Percentiles rank a stretch among this genome's conserved stretches.
Conservation (phyloP, 345 rosid species). For the Arabidopsis suecica region DNA sequence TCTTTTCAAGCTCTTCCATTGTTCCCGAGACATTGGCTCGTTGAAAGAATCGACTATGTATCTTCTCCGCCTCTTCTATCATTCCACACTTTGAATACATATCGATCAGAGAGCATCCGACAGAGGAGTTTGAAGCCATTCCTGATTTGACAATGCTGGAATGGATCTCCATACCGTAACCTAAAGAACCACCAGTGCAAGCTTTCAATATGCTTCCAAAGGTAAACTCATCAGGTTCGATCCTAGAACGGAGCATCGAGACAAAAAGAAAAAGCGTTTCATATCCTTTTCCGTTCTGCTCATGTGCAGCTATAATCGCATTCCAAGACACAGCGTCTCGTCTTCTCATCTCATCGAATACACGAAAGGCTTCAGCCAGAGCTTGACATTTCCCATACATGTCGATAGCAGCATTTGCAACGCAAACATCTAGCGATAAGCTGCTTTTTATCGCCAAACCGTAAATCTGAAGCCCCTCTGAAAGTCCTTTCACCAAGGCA, state of each 20-base stretch:
- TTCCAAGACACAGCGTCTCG: constrained; percentile 94
- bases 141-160: constrained; percentile 74
- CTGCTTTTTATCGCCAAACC: constrained; percentile 66
- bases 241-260: constrained; percentile 64
- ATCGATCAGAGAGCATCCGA: constrained; percentile 83
- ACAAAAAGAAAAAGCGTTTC: constrained; percentile 65
- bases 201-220: constrained; percentile 92
- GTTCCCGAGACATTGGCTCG: constrained; percentile 58
- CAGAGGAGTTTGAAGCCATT: constrained; percentile 61
- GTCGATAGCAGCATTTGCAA: constrained; percentile 80
- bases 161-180: constrained; percentile 76
- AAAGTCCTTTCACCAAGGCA: constrained; percentile 62
- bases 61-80: constrained; percentile 73
- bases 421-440: constrained; percentile 58
- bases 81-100: constrained; percentile 88
- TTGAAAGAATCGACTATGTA: constrained; percentile 68
- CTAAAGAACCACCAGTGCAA: constrained; percentile 65
- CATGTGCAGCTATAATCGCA: constrained; percentile 83
- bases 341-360: constrained; percentile 74
- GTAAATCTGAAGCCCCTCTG: constrained; percentile 79
- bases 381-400: constrained; percentile 94
- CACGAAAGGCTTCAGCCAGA: constrained; percentile 61
- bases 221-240: constrained; percentile 91
- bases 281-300: constrained; percentile 68
- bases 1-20: constrained; percentile 64